Base-by-base conservation (phyloP, 2,329 filamentous ascomycete species). In the Chaetomium globosum region DNA sequence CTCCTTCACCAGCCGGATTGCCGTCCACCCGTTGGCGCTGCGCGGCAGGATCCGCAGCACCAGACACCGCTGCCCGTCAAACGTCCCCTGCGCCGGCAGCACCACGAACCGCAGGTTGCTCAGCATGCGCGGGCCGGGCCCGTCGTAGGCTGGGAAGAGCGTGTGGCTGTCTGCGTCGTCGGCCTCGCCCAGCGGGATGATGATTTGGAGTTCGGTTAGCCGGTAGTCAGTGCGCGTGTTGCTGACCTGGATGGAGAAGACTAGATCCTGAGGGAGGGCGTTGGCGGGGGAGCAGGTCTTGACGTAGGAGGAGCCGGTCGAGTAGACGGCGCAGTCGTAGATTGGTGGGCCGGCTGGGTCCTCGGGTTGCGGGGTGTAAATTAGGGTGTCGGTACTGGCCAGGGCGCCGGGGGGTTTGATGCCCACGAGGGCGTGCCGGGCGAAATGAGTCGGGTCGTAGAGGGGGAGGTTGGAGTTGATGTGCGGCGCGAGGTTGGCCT, bases 101-200 rank as follows among this genome's bases (percentile, higher is more conserved):
- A 55, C 52, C 10, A n/a, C n/a, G 21, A 55, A 55, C 13, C 52
- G 30, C 16, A 55, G 30, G 6, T 55, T 55, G 31, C 52, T 55
- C 30, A 55, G 31, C 52, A 55, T 55, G 16, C 52, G 52, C 12
- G 52, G 16, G 7, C 52, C 52, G 0, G 52, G 52, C 4, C 52
- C 52, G 30, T 31, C 28, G 30, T 55, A 55, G 5, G 8, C 9
- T 3, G 52, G 52, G 30, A 55, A 55, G 3, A 55, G 26, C 16
- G 16, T 8, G 31, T 55, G 16, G 52, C 28, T 55, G 16, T 33
- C 19, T 2, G 52, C 30, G 30, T 55, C 31, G 13, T 33, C 52
- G 6, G 31, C 52, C 0, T 31, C 19, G 3, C 52, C 52, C 13
- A 55, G 30, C 7, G 52, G 52, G 0, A 55, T 13, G 13, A 31